Conservation (phyloP, 208 protist species). For the Acanthamoeba royreba region DNA sequence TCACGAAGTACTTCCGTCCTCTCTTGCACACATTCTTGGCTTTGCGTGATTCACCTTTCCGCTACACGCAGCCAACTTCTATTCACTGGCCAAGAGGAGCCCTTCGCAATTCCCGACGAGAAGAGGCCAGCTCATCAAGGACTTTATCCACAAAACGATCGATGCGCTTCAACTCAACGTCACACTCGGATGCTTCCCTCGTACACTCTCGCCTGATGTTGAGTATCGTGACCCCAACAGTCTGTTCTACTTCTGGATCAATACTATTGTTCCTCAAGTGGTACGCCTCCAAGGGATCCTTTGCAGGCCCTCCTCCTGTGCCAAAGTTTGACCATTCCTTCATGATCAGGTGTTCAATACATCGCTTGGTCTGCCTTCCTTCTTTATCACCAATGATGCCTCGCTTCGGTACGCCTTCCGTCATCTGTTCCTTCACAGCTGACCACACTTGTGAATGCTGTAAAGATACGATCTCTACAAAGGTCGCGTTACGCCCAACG, state of each 20-base stretch:
- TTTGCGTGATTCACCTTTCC: neutral
- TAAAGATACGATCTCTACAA: neutral
- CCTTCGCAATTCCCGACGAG: neutral
- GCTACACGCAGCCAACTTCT: neutral
- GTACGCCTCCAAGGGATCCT: neutral
- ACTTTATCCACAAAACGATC: neutral
- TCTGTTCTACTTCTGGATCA: constrained; percentile 23
- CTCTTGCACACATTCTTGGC: neutral
- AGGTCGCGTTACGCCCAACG: neutral
- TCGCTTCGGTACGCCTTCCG: neutral
- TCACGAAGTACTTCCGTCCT: neutral
- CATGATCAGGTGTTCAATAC: neutral
- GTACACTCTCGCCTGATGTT: neutral
- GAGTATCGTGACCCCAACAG: neutral
- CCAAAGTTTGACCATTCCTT: neutral
- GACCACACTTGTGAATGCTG: too few relatives aligned
- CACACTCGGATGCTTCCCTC: constrained; percentile 5
- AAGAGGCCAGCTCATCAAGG: neutral
- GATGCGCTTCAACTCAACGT: constrained; percentile 12
- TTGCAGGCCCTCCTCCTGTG: neutral
- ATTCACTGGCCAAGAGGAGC: neutral
- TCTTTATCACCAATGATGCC: constrained; percentile 15
- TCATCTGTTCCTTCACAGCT: too few relatives aligned
- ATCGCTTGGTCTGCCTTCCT: neutral
- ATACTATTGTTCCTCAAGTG: neutral